Percentiles rank a stretch among this genome's conserved stretches.
phyloP scores from a whole-genome alignment of 345 rosid genomes.

The Capsella bursapastoris region DNA sequence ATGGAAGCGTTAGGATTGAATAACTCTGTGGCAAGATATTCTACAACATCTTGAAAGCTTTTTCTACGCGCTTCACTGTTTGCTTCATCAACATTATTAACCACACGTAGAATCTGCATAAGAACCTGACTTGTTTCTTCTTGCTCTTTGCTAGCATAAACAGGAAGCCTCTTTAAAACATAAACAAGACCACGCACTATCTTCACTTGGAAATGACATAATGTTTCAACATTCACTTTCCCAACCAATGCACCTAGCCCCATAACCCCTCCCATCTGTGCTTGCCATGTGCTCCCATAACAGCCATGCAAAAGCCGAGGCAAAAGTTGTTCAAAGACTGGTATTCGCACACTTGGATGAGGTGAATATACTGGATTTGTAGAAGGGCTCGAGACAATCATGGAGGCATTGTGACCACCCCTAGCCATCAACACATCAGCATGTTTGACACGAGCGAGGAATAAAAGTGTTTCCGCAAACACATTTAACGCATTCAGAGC shows the following conservation, averaged over 20 bases:
- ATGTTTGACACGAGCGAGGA: constrained; percentile 94
- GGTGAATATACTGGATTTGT: constrained; percentile 98
- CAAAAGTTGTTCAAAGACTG: constrained; percentile 95
- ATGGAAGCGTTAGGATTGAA: constrained; percentile 88
- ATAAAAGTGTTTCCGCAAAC: constrained; percentile 86
- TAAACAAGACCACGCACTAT: constrained; percentile 88
- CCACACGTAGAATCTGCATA: constrained; percentile 96
- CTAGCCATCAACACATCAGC: constrained; percentile 79
- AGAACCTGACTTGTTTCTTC: constrained; percentile 99
- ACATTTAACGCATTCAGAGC: constrained; percentile 79
- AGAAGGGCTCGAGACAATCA: constrained; percentile 98
- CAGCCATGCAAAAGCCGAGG: constrained; percentile 98
- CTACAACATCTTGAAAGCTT: constrained; percentile 95
- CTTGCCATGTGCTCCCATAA: constrained; percentile 98
- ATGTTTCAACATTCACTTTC: constrained; percentile 92
- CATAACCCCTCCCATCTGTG: constrained; percentile 99
- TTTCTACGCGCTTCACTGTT: constrained; percentile 89
- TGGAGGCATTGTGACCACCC: constrained; percentile 94
- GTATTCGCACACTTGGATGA: constrained; percentile 87
- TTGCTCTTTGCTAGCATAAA: constrained; percentile 93
- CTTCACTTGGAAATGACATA: constrained; percentile 87
- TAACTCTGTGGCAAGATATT: constrained; percentile 91
- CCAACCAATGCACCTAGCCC: constrained; percentile 97
- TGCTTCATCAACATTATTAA: constrained; percentile 94
- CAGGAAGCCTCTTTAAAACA: constrained; percentile 91